phyloP scores from a whole-genome alignment of 1,139 yeast species.

The Pichia norvegensis region DNA sequence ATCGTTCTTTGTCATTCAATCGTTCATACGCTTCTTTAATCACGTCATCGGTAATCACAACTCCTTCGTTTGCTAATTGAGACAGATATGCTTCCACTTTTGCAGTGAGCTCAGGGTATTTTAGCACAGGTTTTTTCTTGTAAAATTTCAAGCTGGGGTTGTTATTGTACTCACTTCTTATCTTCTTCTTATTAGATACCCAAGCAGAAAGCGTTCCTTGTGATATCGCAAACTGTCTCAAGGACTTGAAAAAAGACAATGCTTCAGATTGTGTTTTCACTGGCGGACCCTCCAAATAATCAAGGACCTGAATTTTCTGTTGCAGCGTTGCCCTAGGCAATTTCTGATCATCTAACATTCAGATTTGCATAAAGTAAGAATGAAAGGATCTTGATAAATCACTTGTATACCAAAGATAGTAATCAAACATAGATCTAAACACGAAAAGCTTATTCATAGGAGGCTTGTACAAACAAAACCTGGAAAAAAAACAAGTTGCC shows the following conservation, averaged over 20 bases:
- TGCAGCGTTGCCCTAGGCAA: constrained; percentile 27
- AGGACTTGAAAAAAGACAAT: constrained; percentile 19
- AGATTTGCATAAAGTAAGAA: too few relatives aligned
- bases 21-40: constrained; percentile 21
- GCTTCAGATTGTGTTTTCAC: constrained; percentile 22
- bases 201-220: constrained; percentile 30
- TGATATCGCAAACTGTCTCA: constrained; percentile 25
- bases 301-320: constrained; percentile 28
- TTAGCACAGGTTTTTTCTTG: constrained; percentile 26
- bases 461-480: background rate
- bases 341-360: constrained; percentile 1
- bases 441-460: background rate
- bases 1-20: constrained; percentile 20
- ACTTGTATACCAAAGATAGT: too few relatives aligned
- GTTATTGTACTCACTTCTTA: constrained; percentile 19
- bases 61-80: constrained; percentile 12
- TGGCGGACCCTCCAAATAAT: constrained; percentile 27
- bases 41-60: constrained; percentile 22
- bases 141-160: constrained; percentile 25
- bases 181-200: constrained; percentile 20
- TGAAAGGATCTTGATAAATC: background rate
- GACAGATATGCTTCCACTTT: constrained; percentile 26
- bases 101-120: constrained; percentile 27
- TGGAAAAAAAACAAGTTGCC: background rate
- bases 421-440: too few relatives aligned